Conservation (phyloP, 1,139 yeast species). For the Blastobotrys malaysiensis region DNA sequence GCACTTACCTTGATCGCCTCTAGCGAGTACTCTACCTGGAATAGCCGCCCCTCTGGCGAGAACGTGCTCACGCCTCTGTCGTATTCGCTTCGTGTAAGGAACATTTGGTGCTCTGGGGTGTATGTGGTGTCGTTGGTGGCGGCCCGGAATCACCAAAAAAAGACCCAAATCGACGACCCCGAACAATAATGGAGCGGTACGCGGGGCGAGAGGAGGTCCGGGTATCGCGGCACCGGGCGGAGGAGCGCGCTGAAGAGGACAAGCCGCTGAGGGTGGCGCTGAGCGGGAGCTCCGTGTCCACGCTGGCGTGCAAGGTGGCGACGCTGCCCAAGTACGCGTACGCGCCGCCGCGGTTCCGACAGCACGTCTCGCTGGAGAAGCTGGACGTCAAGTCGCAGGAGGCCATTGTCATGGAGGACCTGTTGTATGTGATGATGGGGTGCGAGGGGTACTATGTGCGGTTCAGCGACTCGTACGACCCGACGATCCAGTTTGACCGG, state of each 20-base stretch:
- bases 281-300: slow-evolving; percentile 18
- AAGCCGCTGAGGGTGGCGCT: slow-evolving; percentile 16
- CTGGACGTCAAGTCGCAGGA: slow-evolving; percentile 45
- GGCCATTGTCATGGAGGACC: slow-evolving; percentile 63
- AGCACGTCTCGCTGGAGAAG: slow-evolving; percentile 11
- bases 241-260: background rate
- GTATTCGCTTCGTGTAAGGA: slow-evolving; percentile 96
- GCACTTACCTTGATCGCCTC: slow-evolving; percentile 81
- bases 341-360: slow-evolving; percentile 12
- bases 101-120: slow-evolving; percentile 46
- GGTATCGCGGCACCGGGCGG: too few species aligned
- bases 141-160: background rate
- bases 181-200: background rate
- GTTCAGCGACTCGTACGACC: slow-evolving; percentile 57
- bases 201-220: background rate
- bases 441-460: slow-evolving; percentile 75
- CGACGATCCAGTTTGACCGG: slow-evolving; percentile 33
- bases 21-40: slow-evolving; percentile 96
- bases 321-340: slow-evolving; percentile 24
- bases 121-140: slow-evolving; percentile 1
- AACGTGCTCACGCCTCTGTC: slow-evolving; percentile 98
- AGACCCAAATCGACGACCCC: background rate
- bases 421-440: slow-evolving; percentile 65
- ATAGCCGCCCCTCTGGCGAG: slow-evolving; percentile 97
- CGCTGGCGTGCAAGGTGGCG: slow-evolving; percentile 23